A percentile compares a stretch with the other conserved stretches of the same genome.
Evolutionary conservation across 2,329 filamentous ascomycete genomes (phyloP).

Genomic region (Mollisiaceae sp.): DNA sequence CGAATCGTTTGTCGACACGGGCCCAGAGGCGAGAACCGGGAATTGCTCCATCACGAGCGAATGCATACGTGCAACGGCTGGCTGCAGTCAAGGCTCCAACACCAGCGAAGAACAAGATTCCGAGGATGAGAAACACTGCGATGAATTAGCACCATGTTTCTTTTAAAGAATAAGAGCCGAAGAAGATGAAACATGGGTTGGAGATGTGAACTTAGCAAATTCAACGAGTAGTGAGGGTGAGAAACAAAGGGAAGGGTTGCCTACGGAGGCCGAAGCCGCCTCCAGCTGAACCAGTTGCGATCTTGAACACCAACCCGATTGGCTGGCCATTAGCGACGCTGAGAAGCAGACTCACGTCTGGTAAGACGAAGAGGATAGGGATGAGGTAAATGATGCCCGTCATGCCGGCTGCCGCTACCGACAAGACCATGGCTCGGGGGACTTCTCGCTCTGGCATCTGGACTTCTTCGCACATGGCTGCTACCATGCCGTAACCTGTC

Average conservation of each 20-base stretch:
- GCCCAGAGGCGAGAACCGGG: slow-evolving; percentile 71
- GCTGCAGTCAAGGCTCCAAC: slow-evolving; percentile 77
- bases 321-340: slow-evolving; percentile 74
- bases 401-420: slow-evolving; percentile 68
- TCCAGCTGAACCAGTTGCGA: slow-evolving; percentile 60
- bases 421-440: slow-evolving; percentile 72
- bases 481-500: slow-evolving; percentile 73
- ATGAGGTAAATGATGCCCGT: slow-evolving; percentile 73
- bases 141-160: too few relatives aligned
- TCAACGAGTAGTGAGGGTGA: too few relatives aligned
- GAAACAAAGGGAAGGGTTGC: too few relatives aligned
- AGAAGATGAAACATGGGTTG: too few relatives aligned
- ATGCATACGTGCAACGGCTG: slow-evolving; percentile 76
- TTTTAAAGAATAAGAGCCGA: too few relatives aligned
- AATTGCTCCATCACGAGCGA: slow-evolving; percentile 76
- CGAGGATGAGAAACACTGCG: slow-evolving; percentile 78
- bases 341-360: slow-evolving; percentile 67
- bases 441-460: slow-evolving; percentile 72
- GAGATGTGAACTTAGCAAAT: too few relatives aligned
- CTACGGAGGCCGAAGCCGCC: slow-evolving; percentile 77
- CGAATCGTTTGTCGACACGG: slow-evolving; percentile 66
- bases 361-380: slow-evolving; percentile 77
- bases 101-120: slow-evolving; percentile 78
- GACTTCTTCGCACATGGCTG: slow-evolving; percentile 75
- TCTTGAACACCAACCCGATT: slow-evolving; percentile 77